Evolutionary conservation across 441 rosid species (phyloP).

Genomic region (Eutrema salsugineum): DNA sequence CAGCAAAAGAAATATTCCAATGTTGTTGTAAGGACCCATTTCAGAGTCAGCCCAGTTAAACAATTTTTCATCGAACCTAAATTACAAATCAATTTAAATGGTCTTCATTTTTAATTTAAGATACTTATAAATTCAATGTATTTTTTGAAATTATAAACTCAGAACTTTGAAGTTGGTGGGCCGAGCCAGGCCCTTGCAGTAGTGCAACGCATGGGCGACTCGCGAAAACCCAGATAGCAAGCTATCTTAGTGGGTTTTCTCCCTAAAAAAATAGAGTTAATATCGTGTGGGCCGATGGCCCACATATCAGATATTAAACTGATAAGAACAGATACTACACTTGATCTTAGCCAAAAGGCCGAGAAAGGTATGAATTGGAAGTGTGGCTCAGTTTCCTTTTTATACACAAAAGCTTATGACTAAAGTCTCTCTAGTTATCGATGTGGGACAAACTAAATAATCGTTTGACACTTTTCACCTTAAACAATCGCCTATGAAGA

Average conservation of each 20-base stretch:
- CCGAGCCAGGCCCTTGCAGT: constrained; percentile 10
- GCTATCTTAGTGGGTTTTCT: not conserved
- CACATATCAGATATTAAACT: constrained; percentile 80
- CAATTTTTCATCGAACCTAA: too few relatives aligned
- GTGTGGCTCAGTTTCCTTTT: not conserved
- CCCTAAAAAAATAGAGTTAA: constrained; percentile 32
- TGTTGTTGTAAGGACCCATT: too few relatives aligned
- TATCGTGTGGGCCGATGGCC: constrained; percentile 36
- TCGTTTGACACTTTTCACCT: not conserved
- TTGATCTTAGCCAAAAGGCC: constrained; percentile 99
- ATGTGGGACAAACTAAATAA: not conserved
- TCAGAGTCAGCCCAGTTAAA: too few relatives aligned
- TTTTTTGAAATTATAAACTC: too few relatives aligned
- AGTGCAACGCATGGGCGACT: constrained; percentile 20
- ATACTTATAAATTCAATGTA: too few relatives aligned
- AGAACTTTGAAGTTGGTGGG: too few relatives aligned
- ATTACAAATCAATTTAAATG: too few relatives aligned
- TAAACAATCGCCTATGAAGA: not conserved
- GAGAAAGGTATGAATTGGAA: constrained; percentile 34
- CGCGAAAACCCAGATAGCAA: constrained; percentile 7
- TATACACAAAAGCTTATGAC: not conserved
- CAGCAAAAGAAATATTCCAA: not conserved
- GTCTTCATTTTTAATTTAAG: too few relatives aligned
- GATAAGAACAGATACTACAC: constrained; percentile 91
- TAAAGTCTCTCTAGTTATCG: not conserved